Evolutionary conservation across 2,329 filamentous ascomycete genomes (phyloP).

Genomic region (Penicillium capsulatum): DNA sequence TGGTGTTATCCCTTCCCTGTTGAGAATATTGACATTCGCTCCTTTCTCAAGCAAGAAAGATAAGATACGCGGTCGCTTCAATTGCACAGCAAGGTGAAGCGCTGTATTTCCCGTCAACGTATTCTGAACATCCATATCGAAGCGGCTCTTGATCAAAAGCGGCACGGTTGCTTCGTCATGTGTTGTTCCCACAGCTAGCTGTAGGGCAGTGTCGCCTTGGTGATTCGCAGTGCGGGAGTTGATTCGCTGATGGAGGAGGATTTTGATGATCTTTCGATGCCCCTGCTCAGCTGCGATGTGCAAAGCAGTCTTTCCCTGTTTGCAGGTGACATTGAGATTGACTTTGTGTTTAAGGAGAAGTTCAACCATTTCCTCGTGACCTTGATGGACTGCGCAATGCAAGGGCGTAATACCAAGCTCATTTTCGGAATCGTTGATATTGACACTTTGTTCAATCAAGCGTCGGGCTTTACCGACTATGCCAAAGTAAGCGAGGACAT

Average conservation of each 20-base stretch:
- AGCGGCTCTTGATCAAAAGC: slow-evolving; percentile 25
- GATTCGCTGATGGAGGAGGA: slow-evolving; percentile 15
- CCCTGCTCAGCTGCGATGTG: slow-evolving; percentile 27
- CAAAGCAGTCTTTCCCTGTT: slow-evolving; percentile 30
- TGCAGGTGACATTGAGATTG: slow-evolving; percentile 22
- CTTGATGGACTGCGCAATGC: slow-evolving; percentile 29
- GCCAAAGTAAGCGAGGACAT: slow-evolving; percentile 29
- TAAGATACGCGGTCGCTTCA: slow-evolving; percentile 24
- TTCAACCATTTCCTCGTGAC: slow-evolving; percentile 30
- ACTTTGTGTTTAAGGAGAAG: slow-evolving; percentile 26
- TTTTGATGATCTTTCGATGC: slow-evolving; percentile 26
- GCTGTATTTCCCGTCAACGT: slow-evolving; percentile 24
- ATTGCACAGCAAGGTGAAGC: slow-evolving; percentile 27
- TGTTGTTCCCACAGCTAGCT: slow-evolving; percentile 27
- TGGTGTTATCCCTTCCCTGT: slow-evolving; percentile 26
- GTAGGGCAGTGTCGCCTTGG: slow-evolving; percentile 22
- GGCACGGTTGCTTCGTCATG: slow-evolving; percentile 30
- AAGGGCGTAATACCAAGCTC: slow-evolving; percentile 23
- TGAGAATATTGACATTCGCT: slow-evolving; percentile 21
- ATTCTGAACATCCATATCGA: slow-evolving; percentile 26
- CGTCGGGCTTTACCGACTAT: slow-evolving; percentile 24
- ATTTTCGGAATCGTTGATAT: slow-evolving; percentile 26
- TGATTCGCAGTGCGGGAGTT: slow-evolving; percentile 18
- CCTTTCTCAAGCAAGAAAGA: slow-evolving; percentile 29
- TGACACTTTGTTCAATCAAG: slow-evolving; percentile 24